Conservation (phyloP, 352 stramenopile species). For the Pythium insidiosum region DNA sequence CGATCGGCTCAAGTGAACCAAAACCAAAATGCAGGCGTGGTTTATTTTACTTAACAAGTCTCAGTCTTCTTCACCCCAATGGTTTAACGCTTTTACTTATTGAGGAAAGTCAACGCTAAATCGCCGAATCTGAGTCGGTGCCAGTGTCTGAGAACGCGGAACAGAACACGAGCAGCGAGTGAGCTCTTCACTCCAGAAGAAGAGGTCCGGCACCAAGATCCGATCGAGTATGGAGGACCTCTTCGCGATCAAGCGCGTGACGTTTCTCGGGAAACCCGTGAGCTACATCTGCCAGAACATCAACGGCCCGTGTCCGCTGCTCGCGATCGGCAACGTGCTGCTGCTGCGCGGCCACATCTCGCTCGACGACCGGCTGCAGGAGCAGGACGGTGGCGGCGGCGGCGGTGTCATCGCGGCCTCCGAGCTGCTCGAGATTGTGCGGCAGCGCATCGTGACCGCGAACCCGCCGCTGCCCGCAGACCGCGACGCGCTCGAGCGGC, state of each 20-base stretch:
- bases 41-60: background rate
- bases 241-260: conserved; percentile 73
- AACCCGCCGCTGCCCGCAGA: conserved; percentile 61
- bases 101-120: too few species aligned
- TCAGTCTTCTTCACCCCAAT: too few species aligned
- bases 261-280: conserved; percentile 75
- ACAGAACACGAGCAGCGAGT: too few species aligned
- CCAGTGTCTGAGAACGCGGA: too few species aligned
- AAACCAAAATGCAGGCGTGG: background rate
- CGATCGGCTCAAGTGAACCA: too few species aligned
- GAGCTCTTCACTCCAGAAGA: too few species aligned
- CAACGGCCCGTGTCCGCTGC: conserved; percentile 96
- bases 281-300: conserved; percentile 95
- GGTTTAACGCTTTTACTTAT: too few species aligned
- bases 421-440: conserved; percentile 89
- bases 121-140: conserved; percentile 5
- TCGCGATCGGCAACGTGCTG: conserved; percentile 95
- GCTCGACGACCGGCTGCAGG: conserved; percentile 49
- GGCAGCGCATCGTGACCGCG: conserved; percentile 73
- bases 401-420: conserved; percentile 80
- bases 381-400: too few species aligned
- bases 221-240: conserved; percentile 18
- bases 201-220: too few species aligned
- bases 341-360: conserved; percentile 87
- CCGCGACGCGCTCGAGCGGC: conserved; percentile 38